Evolutionary conservation across 768 basidiomycete genomes (phyloP), one percentile per base, ranked within the genome.

Genomic region (Candolleomyces eurysporus): DNA sequence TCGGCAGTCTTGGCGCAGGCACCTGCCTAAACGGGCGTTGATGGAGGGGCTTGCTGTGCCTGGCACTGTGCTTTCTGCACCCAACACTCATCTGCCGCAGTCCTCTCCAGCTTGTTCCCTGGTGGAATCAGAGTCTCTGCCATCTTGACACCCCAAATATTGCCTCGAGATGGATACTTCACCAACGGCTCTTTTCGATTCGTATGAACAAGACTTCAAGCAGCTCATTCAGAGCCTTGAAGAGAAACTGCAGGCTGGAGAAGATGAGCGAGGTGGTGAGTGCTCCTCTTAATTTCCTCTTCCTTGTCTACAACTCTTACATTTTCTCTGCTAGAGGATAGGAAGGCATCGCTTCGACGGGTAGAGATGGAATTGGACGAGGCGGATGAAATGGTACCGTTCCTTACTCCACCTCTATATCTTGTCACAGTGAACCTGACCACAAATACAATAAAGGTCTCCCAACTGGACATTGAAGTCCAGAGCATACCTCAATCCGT

Each of bases 381-480:
- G 74, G 96, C 96, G 0, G 96, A 97, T 66, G 97, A 98, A 80
- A 94, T 98, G 85, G 96, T 90, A 68, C 36, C 52, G 85, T 69
- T 9, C 40, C 17, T 30, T 42, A 21, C n/a, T 22, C 30, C 42
- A 54, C 17, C 36, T 4, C 22, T 32, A 39, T 16, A 5, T 19
- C 32, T 10, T 4, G 26, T 56, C 57, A 49, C 7, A 32, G 17
- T 51, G 26, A 26, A 26, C 1, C 21, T 57, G 40, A 61, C 19
- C 45, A 46, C 48, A 22, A 58, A 36, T 49, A 39, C 54, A 55
- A 36, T 49, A 19, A 21, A 98, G 96, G 84, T 98, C 65, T 94
- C 94, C 51, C 97, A 99, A 84, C 97, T 99, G 96, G 96, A 98
- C 78, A 90, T 99, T 61, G 97, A 99, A 78, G 89, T 96, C 7